These are phyloP conservation scores for Stephania cephalantha DNA, from an alignment of 164 flowering plant species.

Conservation along the genomic window DNA sequence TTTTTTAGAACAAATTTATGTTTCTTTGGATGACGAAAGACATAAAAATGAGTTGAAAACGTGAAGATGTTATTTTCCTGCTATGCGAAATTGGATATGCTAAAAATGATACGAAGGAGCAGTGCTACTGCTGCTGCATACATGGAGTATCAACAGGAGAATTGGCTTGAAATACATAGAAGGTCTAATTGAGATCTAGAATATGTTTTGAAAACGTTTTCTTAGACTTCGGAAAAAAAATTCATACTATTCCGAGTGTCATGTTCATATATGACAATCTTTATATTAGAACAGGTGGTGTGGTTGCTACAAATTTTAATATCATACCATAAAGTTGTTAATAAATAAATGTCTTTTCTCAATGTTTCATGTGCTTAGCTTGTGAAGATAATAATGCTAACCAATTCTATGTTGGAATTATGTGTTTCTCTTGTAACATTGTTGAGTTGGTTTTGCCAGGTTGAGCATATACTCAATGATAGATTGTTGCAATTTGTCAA, in stretches of 20 bases:
- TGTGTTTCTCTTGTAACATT: constrained; percentile 1
- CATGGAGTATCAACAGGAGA: too few species aligned
- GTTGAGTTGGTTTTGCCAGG: constrained; percentile 29
- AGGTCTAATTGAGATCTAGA: too few species aligned
- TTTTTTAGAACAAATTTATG: too few species aligned
- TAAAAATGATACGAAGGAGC: too few species aligned
- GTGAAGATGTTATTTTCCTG: too few species aligned
- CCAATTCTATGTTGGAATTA: background rate
- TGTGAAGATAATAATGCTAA: background rate
- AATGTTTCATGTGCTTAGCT: background rate
- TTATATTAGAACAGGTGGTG: background rate
- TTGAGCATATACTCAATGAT: constrained; percentile 41
- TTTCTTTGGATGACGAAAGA: too few species aligned
- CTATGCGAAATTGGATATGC: too few species aligned
- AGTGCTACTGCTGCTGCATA: too few species aligned
- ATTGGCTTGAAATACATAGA: too few species aligned
- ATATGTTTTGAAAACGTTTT: too few species aligned
- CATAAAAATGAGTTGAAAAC: too few species aligned
- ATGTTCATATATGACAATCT: background rate
- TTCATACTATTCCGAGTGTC: background rate
- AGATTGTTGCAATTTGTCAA: constrained; percentile 34
- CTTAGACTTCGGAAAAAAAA: background rate
- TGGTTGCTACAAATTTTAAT: background rate
- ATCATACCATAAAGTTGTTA: background rate
- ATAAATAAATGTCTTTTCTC: background rate